Base-by-base conservation (phyloP, 2,329 filamentous ascomycete genomes). In the Talaromyces marneffei region DNA sequence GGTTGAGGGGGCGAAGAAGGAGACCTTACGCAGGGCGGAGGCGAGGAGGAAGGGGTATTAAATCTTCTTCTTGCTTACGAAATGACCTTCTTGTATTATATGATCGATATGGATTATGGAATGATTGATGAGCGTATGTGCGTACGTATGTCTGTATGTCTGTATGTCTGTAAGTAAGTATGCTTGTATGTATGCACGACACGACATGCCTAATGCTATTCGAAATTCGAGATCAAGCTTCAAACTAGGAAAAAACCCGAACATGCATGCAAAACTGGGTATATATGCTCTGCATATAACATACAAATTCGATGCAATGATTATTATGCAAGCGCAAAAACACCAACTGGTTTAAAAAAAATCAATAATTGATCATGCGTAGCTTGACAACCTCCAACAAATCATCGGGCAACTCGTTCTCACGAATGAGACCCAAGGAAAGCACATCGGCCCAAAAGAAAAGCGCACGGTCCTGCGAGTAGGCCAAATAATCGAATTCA, bases 391-490 rank as follows among this genome's bases (percentile, higher is more conserved):
- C 83, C 56, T 76, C 72, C 66, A 82, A 78, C 69, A 96, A 70
- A n/a, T 80, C 80, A 66, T 83, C 81, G 0, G 92, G 91, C 66
- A 99, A 76, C 25, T 97, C 91, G 66, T 92, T 88, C 64, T 81
- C 74, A 71, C 83, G 85, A 40, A 94, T 81, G 40, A 99, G 76
- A 0, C 92, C 92, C 75, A 96, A 75, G 60, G 82, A 79, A 60
- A 97, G 78, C 57, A 91, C 87, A 77, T 99, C 94, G 1, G 92
- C 92, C 90, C 93, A 95, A 77, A 99, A 94, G 76, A 97, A 94
- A 78, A 94, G 81, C 0, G 91, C 92, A 14, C 94, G 83, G 66
- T 97, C 90, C 75, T 96, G 91, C 7, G 94, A 87, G 76, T 97
- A 99, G 10, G 84, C 85, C 25, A 99, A 80, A 73, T 97, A 99